Percentiles rank a stretch among this genome's conserved stretches.
Conservation (phyloP, 2,329 filamentous ascomycete species). For the Talaromyces sp. region DNA sequence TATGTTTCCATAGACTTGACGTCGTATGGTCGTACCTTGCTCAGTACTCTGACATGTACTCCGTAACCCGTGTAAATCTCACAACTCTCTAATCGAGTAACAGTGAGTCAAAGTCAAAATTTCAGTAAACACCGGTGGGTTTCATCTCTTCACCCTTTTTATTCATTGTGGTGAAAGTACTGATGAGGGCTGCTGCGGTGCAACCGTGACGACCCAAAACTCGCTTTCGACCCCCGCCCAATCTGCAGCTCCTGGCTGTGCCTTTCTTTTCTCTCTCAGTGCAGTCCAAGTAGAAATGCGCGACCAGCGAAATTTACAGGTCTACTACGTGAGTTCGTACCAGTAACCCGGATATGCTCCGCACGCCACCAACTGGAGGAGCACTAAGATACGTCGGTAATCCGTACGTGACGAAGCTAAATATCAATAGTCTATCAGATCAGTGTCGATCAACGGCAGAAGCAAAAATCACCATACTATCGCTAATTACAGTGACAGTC, state of each 20-base stretch:
- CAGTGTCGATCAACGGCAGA: constrained; percentile 11
- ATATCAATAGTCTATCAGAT: constrained; percentile 18
- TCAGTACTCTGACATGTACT: background rate
- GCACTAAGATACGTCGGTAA: background rate
- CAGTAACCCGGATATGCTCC: constrained; percentile 6
- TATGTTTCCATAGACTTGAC: background rate
- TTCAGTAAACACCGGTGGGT: too few relatives aligned
- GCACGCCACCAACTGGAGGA: background rate
- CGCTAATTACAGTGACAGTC: background rate
- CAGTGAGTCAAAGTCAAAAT: too few relatives aligned
- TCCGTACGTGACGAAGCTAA: constrained; percentile 11
- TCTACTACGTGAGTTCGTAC: background rate
- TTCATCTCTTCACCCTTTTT: background rate
- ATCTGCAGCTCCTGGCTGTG: background rate
- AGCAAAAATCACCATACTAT: background rate
- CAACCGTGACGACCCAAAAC: background rate
- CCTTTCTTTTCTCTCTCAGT: background rate
- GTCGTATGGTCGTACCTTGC: background rate
- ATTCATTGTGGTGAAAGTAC: background rate
- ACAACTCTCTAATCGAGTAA: background rate
- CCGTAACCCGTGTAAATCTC: background rate
- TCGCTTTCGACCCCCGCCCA: background rate
- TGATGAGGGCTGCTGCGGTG: background rate
- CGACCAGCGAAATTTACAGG: background rate
- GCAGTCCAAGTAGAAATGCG: background rate